Base-by-base conservation (phyloP, 805 yeast species). In the Cyberlindnera bimundalis region DNA sequence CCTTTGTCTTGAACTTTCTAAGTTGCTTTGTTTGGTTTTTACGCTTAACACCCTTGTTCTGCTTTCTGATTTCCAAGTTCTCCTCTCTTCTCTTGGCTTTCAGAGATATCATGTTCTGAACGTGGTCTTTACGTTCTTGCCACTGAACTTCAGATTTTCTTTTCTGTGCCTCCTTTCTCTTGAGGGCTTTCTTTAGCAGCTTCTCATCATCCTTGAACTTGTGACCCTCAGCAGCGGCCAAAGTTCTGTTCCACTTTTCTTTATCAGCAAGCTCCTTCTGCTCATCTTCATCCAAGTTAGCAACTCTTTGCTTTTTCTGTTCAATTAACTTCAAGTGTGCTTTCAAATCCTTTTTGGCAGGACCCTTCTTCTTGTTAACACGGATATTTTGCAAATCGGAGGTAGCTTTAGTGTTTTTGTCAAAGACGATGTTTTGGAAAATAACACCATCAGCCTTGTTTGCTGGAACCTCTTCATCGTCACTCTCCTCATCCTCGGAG, bases 151-250 rank as follows among this genome's bases (percentile, higher is more conserved):
- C 96, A 43, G 95, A 83, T 68, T 81, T 86, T 57, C 85, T 76
- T 70, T 93, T 93, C 58, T 75, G 74, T 46, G 84, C 79, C 53
- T 87, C 91, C 59, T 88, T 86, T 53, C 84, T 75, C 67, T 84
- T 89, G 46, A 91, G 64, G 2, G 97, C 86, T 62, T 87, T 91
- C 56, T 81, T 83, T 63, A 93, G 74, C 53, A 93, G 67, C 58
- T 79, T 81, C 61, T 91, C 98, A 62, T 91, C 95, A 63, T 93
- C 96, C 53, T 84, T 84, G 33, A 91, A 69, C 61, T 88, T 91
- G 20, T 78, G 65, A 37, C 99, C 99, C 62, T 89, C 95, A 7
- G 95, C 88, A 57, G 83, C 90, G 23, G 84, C 74, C 66, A 91
- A 69, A 10, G 93, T 87, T 53, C 77, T 76, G 52, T 76, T 79